Conservation (phyloP, 768 basidiomycete species). For the Russula abietina region DNA sequence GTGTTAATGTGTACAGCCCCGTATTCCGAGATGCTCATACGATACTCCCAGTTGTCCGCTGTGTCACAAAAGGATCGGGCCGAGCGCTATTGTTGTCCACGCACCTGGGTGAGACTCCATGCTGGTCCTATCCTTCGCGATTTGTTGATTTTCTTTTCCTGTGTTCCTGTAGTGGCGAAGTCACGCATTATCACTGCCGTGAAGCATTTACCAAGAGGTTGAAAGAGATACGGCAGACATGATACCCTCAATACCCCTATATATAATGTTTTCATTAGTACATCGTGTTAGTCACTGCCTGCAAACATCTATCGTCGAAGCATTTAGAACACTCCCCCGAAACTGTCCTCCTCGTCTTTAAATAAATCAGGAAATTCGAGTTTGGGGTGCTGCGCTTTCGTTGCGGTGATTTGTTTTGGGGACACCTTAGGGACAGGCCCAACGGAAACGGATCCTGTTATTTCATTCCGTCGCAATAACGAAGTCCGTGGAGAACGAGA, state of each 20-base stretch:
- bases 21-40: neutral
- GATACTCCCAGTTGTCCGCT: slow-evolving; percentile 20
- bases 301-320: neutral
- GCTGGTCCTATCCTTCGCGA: neutral
- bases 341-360: neutral
- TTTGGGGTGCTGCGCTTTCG: neutral
- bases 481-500: neutral
- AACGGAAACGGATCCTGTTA: slow-evolving; percentile 3
- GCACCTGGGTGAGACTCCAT: slow-evolving; percentile 20
- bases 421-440: neutral
- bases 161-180: slow-evolving; percentile 97
- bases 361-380: slow-evolving; percentile 13
- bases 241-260: neutral
- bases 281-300: slow-evolving; percentile 2
- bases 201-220: slow-evolving; percentile 67
- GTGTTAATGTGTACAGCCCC: slow-evolving; percentile 29
- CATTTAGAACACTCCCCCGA: neutral
- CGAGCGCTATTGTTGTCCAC: slow-evolving; percentile 25
- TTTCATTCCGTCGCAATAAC: neutral
- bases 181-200: slow-evolving; percentile 94
- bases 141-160: too few relatives aligned
- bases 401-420: neutral
- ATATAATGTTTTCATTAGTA: slow-evolving; percentile 6
- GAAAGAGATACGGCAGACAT: slow-evolving; percentile 33
- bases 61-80: slow-evolving; percentile 26